These are phyloP conservation scores for Cercospora nicotianae DNA, from an alignment of 2,329 filamentous ascomycete species.

Conservation along the genomic window DNA sequence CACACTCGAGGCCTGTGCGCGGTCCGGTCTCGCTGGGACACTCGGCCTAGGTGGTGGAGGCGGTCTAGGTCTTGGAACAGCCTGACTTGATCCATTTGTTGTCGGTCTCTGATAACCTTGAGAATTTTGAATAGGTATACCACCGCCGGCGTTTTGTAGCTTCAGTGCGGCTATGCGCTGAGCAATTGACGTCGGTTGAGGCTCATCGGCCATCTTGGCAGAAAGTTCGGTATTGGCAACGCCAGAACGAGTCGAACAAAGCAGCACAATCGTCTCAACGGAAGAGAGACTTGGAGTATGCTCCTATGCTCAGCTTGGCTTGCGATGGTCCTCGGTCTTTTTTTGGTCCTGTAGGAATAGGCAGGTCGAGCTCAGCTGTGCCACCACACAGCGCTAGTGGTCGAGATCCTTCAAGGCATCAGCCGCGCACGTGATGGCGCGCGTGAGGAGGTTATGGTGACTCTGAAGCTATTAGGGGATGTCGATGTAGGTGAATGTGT, in stretches of 20 bases:
- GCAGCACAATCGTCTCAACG: neutral
- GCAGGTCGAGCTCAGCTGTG: conserved; percentile 2
- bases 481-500: neutral
- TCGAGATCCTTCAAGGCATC: conserved; percentile 3
- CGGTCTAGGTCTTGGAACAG: conserved; percentile 35
- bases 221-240: neutral
- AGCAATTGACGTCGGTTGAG: conserved; percentile 41
- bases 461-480: neutral
- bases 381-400: conserved; percentile 2
- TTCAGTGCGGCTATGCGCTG: conserved; percentile 52
- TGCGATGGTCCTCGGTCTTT: neutral
- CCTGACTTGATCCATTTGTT: conserved; percentile 22
- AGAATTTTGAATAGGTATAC: conserved; percentile 39
- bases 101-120: conserved; percentile 27
- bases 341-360: neutral
- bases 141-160: conserved; percentile 45
- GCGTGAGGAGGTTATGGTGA: neutral
- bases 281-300: neutral
- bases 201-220: conserved; percentile 30
- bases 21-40: conserved; percentile 37
- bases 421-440: neutral
- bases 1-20: conserved; percentile 39
- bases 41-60: conserved; percentile 40
- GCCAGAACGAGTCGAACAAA: neutral
- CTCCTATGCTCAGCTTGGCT: neutral